Percentiles rank a stretch among this genome's conserved stretches.
Evolutionary conservation across 192 early-diverging fungal genomes (phyloP).

Genomic region (Helicostylum pulchrum): DNA sequence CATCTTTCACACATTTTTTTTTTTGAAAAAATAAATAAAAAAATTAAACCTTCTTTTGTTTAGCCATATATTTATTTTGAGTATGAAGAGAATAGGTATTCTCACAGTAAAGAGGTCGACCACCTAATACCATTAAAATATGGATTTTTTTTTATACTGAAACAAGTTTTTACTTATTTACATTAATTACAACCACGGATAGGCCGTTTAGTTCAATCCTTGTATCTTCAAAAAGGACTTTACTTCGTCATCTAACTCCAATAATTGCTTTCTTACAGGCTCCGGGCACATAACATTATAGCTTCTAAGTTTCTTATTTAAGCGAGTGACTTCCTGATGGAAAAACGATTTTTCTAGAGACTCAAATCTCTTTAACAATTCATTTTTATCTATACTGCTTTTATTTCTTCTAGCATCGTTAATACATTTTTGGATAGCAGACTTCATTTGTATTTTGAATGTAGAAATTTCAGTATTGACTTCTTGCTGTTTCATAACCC

Average conservation of each 20-base stretch:
- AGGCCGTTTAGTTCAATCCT: too few relatives aligned
- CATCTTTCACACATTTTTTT: too few relatives aligned
- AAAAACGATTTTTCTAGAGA: constrained; percentile 9
- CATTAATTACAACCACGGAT: too few relatives aligned
- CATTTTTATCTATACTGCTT: neutral
- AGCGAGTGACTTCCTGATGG: constrained; percentile 1
- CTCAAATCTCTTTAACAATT: constrained; percentile 1
- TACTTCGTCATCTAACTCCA: constrained; percentile 3
- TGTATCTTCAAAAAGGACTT: neutral
- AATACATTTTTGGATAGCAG: constrained; percentile 9
- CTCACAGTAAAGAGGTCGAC: too few relatives aligned
- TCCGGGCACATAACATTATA: constrained; percentile 33
- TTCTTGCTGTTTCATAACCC: constrained; percentile 28
- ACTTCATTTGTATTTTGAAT: constrained; percentile 10
- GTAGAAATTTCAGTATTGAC: constrained; percentile 17
- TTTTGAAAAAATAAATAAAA: too few relatives aligned
- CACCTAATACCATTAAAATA: too few relatives aligned
- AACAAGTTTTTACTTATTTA: too few relatives aligned
- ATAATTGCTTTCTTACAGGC: constrained; percentile 9
- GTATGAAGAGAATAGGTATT: too few relatives aligned
- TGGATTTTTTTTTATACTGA: too few relatives aligned
- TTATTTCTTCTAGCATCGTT: neutral
- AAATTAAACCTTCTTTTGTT: too few relatives aligned
- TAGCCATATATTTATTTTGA: too few relatives aligned
- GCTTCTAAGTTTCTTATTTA: constrained; percentile 24